phyloP scores from a whole-genome alignment of 805 yeast species.

The Blastobotrys attinorum region DNA sequence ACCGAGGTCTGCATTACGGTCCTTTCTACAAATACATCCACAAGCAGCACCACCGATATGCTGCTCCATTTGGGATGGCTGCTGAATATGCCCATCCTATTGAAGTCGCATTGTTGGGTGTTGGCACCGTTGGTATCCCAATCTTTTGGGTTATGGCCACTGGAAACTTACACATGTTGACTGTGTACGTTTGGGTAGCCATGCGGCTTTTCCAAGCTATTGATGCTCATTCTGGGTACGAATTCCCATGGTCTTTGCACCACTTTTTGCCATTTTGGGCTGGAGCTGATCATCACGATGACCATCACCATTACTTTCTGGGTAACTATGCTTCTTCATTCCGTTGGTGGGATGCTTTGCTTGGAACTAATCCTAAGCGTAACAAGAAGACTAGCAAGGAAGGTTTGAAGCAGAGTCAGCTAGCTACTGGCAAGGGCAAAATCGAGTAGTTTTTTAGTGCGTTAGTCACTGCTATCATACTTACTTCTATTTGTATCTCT shows the following conservation, averaged over 20 bases:
- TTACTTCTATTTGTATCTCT: no score
- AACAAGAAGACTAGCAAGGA: conserved; percentile 38
- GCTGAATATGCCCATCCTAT: conserved; percentile 98
- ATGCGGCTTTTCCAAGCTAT: conserved; percentile 91
- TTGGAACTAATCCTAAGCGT: conserved; percentile 55
- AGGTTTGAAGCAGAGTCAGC: conserved; percentile 1
- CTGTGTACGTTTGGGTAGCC: conserved; percentile 83
- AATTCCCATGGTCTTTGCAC: conserved; percentile 93
- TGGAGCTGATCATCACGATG: conserved; percentile 97
- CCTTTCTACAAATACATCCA: conserved; percentile 86
- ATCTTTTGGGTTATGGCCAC: conserved; percentile 72
- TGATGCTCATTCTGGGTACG: conserved; percentile 97
- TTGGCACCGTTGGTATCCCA: conserved; percentile 96
- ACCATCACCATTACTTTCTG: conserved; percentile 91
- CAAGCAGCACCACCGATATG: conserved; percentile 96
- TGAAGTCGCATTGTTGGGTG: conserved; percentile 83
- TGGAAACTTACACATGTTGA: conserved; percentile 73
- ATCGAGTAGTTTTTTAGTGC: neutral
- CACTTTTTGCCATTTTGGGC: conserved; percentile 95
- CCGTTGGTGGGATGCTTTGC: conserved; percentile 89
- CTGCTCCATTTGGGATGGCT: conserved; percentile 95
- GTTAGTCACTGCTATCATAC: no score
- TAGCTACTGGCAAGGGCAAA: neutral
- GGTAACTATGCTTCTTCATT: conserved; percentile 93
- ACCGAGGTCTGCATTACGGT: conserved; percentile 78